Percentiles rank a stretch among this genome's conserved stretches.
phyloP scores from a whole-genome alignment of 768 basidiomycete genomes.

The Trametes cubensis region DNA sequence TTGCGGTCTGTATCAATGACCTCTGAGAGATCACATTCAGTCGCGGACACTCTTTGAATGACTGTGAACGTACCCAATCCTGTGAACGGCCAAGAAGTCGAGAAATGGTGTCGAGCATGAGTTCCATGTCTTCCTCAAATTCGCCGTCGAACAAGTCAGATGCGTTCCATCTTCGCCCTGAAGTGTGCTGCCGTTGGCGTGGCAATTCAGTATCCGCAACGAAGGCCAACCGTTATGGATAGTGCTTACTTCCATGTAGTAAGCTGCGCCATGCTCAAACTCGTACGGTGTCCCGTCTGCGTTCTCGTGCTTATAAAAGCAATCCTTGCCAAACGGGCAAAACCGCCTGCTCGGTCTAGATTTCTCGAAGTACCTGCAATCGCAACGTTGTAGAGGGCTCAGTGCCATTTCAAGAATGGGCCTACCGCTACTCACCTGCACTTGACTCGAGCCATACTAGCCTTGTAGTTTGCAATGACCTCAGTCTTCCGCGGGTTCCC shows the following conservation, averaged over 20 bases:
- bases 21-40: background rate
- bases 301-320: constrained; percentile 76
- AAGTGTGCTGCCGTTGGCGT: background rate
- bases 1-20: background rate
- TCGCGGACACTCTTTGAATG: background rate
- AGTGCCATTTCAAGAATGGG: background rate
- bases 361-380: constrained; percentile 60
- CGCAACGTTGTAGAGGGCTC: background rate
- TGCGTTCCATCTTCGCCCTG: background rate
- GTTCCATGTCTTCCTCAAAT: background rate
- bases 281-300: constrained; percentile 64
- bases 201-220: background rate
- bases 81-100: constrained; percentile 1
- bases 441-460: constrained; percentile 69
- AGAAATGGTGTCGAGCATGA: constrained; percentile 6
- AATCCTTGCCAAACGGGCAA: constrained; percentile 81
- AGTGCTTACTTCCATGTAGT: constrained; percentile 22
- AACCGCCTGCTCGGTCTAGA: constrained; percentile 52
- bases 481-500: constrained; percentile 55
- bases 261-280: constrained; percentile 50
- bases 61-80: background rate
- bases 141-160: background rate
- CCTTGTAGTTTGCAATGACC: constrained; percentile 61
- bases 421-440: constrained; percentile 56
- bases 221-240: background rate